Base-by-base conservation (phyloP, 23 red algal species). In the Gracilaria vermiculophylla region DNA sequence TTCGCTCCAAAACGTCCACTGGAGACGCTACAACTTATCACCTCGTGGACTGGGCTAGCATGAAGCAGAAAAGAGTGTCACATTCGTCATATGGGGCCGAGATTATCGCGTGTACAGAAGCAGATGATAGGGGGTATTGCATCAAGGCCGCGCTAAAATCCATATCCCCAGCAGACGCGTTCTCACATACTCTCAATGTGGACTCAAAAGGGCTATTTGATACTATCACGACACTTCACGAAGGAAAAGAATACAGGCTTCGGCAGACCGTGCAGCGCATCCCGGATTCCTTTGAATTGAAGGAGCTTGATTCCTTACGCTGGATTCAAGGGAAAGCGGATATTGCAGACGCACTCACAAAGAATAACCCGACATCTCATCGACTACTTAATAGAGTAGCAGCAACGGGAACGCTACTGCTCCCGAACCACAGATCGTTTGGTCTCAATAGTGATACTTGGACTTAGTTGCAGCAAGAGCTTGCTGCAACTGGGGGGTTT, bases 21-120 rank as follows among this genome's bases (percentile, higher is more conserved):
- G 2, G 2, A 34, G 47, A 37, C 24, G 73, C 53, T 8, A 47
- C 5, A 13, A 65, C 36, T 13, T 82, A 24, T 47, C 58, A 82
- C 20, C n/a, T 64, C 13, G 40, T 64, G 15, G 53, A 82, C 24
- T 82, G 0, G 78, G 20, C 58, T 6, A 64, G 31, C 20, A 40
- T 54, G 0, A 82, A 82, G 37, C 78, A 65, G 24, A 61, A 40
- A 25, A 17, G 41, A 65, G 57, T 82, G 3, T 43, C 45, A 4
- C 35, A 82, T 39, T 82, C 78, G 4, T 82, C 78, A 21, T 82
- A 82, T 82, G 42, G 53, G 14, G 78, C 78, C 2, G 78, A 82
- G 1, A 82, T 82, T 21, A 12, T 82, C 28, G 78, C 78, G n/a
- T 48, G 54, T 53, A 31, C 78, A 64, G 57, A 82, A 44, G 54